These are phyloP conservation scores for Prototheca wickerhamii DNA, from an alignment of 163 green algal species.

Conservation along the genomic window DNA sequence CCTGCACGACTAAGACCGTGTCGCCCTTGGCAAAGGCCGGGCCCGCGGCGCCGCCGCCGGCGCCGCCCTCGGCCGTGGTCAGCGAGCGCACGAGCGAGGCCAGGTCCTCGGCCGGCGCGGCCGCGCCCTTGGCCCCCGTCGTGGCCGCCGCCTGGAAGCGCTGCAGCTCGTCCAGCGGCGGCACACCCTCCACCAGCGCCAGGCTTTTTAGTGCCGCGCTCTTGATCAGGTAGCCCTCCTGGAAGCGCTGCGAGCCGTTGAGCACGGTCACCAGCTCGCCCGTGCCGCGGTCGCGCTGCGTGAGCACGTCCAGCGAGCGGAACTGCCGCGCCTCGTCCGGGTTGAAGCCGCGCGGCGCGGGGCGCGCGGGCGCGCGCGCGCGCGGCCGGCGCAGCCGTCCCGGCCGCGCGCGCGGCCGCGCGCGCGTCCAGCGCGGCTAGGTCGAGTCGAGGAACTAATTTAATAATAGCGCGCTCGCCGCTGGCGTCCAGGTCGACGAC, in stretches of 20 bases:
- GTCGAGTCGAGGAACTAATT: slow-evolving; percentile 83
- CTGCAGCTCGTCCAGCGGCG: slow-evolving; percentile 79
- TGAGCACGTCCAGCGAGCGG: slow-evolving; percentile 43
- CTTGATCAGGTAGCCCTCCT: slow-evolving; percentile 75
- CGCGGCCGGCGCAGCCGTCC: slow-evolving; percentile 14
- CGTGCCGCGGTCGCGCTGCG: slow-evolving; percentile 38
- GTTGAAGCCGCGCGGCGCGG: slow-evolving; percentile 63
- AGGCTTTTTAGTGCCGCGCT: slow-evolving; percentile 39
- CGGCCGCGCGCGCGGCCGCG: not conserved
- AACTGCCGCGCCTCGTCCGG: slow-evolving; percentile 41
- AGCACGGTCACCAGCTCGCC: slow-evolving; percentile 38
- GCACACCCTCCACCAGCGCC: slow-evolving; percentile 38
- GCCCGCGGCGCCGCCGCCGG: slow-evolving; percentile 3
- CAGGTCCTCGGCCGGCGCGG: slow-evolving; percentile 31
- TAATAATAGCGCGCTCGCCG: slow-evolving; percentile 30
- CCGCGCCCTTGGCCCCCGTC: not conserved
- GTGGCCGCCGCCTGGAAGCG: slow-evolving; percentile 61
- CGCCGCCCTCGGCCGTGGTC: slow-evolving; percentile 1
- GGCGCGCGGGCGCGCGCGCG: slow-evolving; percentile 56
- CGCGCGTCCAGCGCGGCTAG: slow-evolving; percentile 41
- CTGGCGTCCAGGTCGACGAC: slow-evolving; percentile 53
- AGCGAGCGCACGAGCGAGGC: slow-evolving; percentile 29
- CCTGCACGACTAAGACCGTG: slow-evolving; percentile 54
- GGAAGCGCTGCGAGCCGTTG: slow-evolving; percentile 53
- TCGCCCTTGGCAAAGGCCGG: slow-evolving; percentile 52